Evolutionary conservation across 2,329 filamentous ascomycete genomes (phyloP), one percentile per base, ranked within the genome.

Genomic region (Pseudophaeomoniella oleicola): DNA sequence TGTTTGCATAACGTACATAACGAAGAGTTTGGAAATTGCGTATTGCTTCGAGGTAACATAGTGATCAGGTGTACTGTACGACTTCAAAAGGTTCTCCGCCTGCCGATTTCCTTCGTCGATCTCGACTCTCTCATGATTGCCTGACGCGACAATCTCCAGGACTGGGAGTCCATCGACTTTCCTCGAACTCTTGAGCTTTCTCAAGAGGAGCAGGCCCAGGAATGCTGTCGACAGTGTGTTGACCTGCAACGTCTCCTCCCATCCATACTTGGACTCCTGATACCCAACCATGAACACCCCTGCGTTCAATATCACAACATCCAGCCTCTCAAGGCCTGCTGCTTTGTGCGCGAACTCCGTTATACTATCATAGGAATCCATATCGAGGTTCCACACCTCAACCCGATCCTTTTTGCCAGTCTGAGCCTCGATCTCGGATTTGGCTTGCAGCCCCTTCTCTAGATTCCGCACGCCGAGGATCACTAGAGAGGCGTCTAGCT

Each of bases 141-240:
- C 54, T 42, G 62, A 66, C 2, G 62, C 63, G 3, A 66, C 54
- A 19, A 68, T 56, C 0, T 57, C 59, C 5, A 70, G 49, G 42
- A 66, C 59, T 0, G 60, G 51, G 2, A 55, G 50, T 1, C 48
- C 45, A 4, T 39, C 46, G 19, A 37, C 40, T 3, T 36, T 32
- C 11, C 14, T 40, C 3, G 49, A 43, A 1, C 36, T 35, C 3
- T 50, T 46, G 10, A 71, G 46, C 36, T 64, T 62, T 0, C 65
- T 66, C 2, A 71, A 51, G 9, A 78, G 55, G 2, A 74, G 49
- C 2, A 75, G 42, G 1, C 59, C 68, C 4, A 78, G 52, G 1
- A 75, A 55, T 4, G 63, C 58, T 1, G 70, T 77, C 2, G 70
- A 71, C 2, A 78, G 52, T 1, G 65, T 59, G 46, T 77, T 76